A percentile compares a stretch with the other conserved stretches of the same genome.
Conservation (phyloP, 257 asterid species). For the Rubia yunnanensis region DNA sequence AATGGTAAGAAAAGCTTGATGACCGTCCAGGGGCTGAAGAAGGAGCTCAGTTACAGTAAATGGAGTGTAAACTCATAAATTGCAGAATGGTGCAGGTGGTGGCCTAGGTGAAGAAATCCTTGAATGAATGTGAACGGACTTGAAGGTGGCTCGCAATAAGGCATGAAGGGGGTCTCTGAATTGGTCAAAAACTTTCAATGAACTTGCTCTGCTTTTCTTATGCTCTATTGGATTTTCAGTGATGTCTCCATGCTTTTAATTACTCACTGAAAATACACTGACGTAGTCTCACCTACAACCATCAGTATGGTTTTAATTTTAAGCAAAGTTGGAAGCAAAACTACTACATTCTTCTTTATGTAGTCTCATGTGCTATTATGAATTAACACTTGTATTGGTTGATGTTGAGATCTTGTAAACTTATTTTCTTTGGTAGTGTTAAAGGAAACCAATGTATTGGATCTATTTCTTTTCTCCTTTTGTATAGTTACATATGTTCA, state of each 20-base stretch:
- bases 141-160: constrained; percentile 19
- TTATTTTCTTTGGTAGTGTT: not conserved
- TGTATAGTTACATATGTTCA: no score
- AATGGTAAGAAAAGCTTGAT: constrained; percentile 83
- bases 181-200: constrained; percentile 16
- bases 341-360: constrained; percentile 8
- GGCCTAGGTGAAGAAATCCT: constrained; percentile 46
- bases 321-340: no score
- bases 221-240: not conserved
- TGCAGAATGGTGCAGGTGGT: not conserved
- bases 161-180: constrained; percentile 17
- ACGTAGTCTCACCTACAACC: no score
- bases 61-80: not conserved
- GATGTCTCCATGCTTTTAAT: not conserved
- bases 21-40: constrained; percentile 73
- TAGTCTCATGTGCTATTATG: not conserved
- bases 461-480: not conserved
- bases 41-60: constrained; percentile 73
- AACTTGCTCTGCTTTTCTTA: not conserved
- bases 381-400: constrained; percentile 5
- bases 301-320: not conserved
- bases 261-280: no score
- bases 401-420: constrained; percentile 1
- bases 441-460: not conserved
- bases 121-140: not conserved